These are phyloP conservation scores for Yamadazyma scolyti DNA, from an alignment of 805 yeast species.

Conservation along the genomic window DNA sequence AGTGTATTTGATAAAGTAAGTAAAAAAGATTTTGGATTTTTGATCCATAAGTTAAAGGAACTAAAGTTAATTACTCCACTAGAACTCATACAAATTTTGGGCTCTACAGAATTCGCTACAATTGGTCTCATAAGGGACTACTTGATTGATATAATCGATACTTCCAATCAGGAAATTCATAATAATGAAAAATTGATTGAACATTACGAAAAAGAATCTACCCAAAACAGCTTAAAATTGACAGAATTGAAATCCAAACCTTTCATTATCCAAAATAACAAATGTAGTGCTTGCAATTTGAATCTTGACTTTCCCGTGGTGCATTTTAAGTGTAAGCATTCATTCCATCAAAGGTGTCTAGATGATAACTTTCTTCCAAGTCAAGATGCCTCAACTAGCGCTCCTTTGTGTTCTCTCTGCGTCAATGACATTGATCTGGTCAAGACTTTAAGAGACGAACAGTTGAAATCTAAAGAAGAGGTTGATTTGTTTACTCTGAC, in stretches of 20 bases:
- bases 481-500: slow-evolving; percentile 59
- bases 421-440: slow-evolving; percentile 67
- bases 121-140: slow-evolving; percentile 72
- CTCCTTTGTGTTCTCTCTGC: slow-evolving; percentile 66
- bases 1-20: slow-evolving; percentile 51
- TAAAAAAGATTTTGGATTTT: slow-evolving; percentile 39
- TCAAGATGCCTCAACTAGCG: slow-evolving; percentile 7
- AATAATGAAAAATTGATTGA: slow-evolving; percentile 63
- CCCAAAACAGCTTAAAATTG: slow-evolving; percentile 51
- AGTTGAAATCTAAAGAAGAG: slow-evolving; percentile 58
- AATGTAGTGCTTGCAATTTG: slow-evolving; percentile 63
- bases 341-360: slow-evolving; percentile 80
- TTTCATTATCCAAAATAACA: slow-evolving; percentile 54
- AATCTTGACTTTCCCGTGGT: slow-evolving; percentile 73
- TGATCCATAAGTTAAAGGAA: slow-evolving; percentile 52
- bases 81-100: slow-evolving; percentile 69
- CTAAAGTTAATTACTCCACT: slow-evolving; percentile 62
- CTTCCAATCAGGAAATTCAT: slow-evolving; percentile 60
- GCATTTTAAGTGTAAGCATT: slow-evolving; percentile 83
- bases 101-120: slow-evolving; percentile 51
- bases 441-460: slow-evolving; percentile 53
- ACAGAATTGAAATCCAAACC: slow-evolving; percentile 44
- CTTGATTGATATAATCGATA: slow-evolving; percentile 56
- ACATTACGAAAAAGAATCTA: slow-evolving; percentile 66
- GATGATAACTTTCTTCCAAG: slow-evolving; percentile 37